Evolutionary conservation across 208 protist genomes (phyloP), one percentile per base, ranked within the genome.

Genomic region (Blechomonas ayalai): DNA sequence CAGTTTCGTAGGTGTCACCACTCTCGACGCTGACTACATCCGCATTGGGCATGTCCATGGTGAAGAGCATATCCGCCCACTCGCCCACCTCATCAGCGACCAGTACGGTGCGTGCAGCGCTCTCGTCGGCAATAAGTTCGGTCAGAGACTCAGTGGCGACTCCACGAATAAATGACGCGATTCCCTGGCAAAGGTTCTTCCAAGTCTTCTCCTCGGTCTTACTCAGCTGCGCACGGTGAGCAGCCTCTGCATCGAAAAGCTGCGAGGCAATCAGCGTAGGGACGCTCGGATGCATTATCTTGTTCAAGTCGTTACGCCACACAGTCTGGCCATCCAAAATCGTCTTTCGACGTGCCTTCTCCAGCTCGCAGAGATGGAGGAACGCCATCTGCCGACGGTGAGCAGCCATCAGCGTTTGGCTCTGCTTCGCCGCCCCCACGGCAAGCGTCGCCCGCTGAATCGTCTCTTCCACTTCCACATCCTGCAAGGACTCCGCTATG

Each of bases 381-480:
- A 68, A 19, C 9, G 64, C 46, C n/a, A 73, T 48, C 43, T 54
- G 51, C 2, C 75, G 72, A 20, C 69, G 72, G 40, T 83, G 75
- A 24, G 59, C 66, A 34, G 40, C 52, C 25, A 67, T 35, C 12
- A 91, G 39, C n/a, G 57, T 61, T 34, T 82, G 70, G 48, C 62
- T 31, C 59, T 91, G 82, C 1, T 75, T 63, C 9, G 72, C 74
- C 7, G 62, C 77, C 0, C 74, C 75, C 7, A 85, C 75, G 48
- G 81, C 78, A 12, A 82, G 48, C 20, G 59, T 59, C 1, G 77
- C 74, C 20, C 82, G 78, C 27, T 58, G 59, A 1, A 87, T 56
- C 2, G 55, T 49, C 57, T 91, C 82, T 22, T 67, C 53, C 44
- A 65, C 72, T 52, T 70, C 78, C 13, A 85, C 31, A 16, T 55